These are phyloP conservation scores for Dactylellina leptospora DNA, from an alignment of 2,329 filamentous ascomycete genomes.

Conservation along the genomic window DNA sequence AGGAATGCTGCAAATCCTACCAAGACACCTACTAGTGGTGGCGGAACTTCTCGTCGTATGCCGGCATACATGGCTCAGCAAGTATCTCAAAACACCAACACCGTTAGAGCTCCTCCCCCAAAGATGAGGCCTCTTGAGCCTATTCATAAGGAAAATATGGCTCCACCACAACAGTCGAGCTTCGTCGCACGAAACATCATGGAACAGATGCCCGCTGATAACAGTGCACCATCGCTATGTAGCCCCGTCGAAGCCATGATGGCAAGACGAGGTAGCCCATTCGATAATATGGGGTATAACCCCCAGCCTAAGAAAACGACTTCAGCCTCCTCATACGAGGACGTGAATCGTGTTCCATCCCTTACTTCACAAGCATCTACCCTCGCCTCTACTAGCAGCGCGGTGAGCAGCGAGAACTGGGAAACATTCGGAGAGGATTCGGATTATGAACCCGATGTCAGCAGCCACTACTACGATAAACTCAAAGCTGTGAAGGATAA, in stretches of 20 bases:
- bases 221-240: slow-evolving; percentile 18
- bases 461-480: slow-evolving; percentile 46
- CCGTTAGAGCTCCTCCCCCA: slow-evolving; percentile 29
- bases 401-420: slow-evolving; percentile 57
- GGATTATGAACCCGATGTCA: slow-evolving; percentile 53
- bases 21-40: slow-evolving; percentile 47
- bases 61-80: slow-evolving; percentile 53
- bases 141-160: slow-evolving; percentile 32
- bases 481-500: slow-evolving; percentile 44
- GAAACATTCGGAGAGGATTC: slow-evolving; percentile 56
- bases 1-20: slow-evolving; percentile 35
- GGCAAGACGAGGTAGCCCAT: slow-evolving; percentile 15
- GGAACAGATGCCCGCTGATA: slow-evolving; percentile 42
- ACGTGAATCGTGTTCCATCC: slow-evolving; percentile 44
- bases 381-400: slow-evolving; percentile 47
- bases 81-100: slow-evolving; percentile 22
- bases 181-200: slow-evolving; percentile 40
- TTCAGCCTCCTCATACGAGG: slow-evolving; percentile 34
- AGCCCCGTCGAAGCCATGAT: slow-evolving; percentile 41
- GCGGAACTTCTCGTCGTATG: slow-evolving; percentile 43
- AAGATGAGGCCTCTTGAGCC: slow-evolving; percentile 46
- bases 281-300: slow-evolving; percentile 20
- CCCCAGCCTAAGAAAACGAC: slow-evolving; percentile 13
- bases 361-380: slow-evolving; percentile 51
- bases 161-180: slow-evolving; percentile 26